These are phyloP conservation scores for Trichosanthes cucumerina DNA, from an alignment of 306 rosid species.

Conservation along the genomic window DNA sequence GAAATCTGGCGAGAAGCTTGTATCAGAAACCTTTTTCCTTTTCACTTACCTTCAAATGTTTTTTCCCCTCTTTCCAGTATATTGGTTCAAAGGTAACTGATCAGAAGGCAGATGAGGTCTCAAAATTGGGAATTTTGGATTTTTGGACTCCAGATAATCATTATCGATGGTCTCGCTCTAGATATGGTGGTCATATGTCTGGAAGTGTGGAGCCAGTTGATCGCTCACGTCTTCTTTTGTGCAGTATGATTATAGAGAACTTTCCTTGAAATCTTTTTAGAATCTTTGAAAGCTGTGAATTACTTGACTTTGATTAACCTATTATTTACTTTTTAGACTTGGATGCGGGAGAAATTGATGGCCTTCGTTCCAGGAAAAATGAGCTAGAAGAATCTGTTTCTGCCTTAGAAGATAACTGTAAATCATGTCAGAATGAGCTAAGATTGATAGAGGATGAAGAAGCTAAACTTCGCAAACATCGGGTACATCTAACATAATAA, in stretches of 20 bases:
- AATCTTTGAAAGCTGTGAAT: neutral
- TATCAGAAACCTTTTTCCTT: neutral
- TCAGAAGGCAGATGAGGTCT: constrained; percentile 56
- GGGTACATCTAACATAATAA: constrained; percentile 35
- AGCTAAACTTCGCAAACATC: constrained; percentile 52
- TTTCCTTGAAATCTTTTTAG: neutral
- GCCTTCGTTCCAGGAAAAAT: constrained; percentile 33
- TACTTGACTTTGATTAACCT: neutral
- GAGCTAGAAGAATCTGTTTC: constrained; percentile 51
- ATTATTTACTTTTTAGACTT: constrained; percentile 34
- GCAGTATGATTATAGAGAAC: constrained; percentile 38
- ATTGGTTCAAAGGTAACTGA: constrained; percentile 76
- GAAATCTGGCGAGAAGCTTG: neutral
- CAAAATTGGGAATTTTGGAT: constrained; percentile 48
- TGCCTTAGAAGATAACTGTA: constrained; percentile 34
- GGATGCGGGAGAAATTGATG: constrained; percentile 63
- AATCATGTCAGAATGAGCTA: constrained; percentile 39
- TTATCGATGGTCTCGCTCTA: constrained; percentile 67
- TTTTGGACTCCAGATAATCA: constrained; percentile 95
- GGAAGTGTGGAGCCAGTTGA: constrained; percentile 53
- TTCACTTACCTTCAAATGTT: neutral
- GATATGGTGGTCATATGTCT: constrained; percentile 77
- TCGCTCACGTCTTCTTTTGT: constrained; percentile 40
- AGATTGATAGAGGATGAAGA: constrained; percentile 41
- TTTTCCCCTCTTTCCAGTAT: constrained; percentile 36